Evolutionary conservation across 2,329 filamentous ascomycete genomes (phyloP).

Genomic region (Aureobasidium zeae): DNA sequence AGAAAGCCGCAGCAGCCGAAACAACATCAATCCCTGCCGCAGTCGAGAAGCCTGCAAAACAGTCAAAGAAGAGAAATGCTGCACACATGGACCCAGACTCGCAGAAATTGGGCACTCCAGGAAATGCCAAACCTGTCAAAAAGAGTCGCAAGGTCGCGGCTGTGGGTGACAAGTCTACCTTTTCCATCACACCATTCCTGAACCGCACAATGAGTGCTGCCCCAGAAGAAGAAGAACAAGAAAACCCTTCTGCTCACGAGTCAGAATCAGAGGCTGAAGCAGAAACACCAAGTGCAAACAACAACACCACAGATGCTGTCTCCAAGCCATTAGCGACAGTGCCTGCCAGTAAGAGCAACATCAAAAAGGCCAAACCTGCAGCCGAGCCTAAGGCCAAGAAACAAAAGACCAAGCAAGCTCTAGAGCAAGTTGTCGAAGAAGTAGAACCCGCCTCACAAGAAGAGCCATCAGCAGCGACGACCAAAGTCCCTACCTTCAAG

Average conservation of each 20-base stretch:
- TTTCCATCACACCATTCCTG: constrained; percentile 90
- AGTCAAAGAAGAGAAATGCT: constrained; percentile 34
- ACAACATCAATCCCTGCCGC: constrained; percentile 24
- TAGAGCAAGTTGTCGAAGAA: constrained; percentile 37
- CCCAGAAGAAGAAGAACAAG: constrained; percentile 27
- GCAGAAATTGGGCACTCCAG: constrained; percentile 41
- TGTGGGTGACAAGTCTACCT: constrained; percentile 77
- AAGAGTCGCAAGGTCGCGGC: constrained; percentile 45
- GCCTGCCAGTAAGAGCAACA: constrained; percentile 37
- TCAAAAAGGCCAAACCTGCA: constrained; percentile 30
- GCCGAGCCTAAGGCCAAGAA: constrained; percentile 31
- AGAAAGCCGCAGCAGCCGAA: constrained; percentile 28
- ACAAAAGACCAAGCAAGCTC: constrained; percentile 28
- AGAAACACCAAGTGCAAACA: constrained; percentile 24
- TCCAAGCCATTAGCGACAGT: constrained; percentile 36
- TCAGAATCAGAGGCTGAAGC: constrained; percentile 20
- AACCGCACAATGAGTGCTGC: constrained; percentile 59
- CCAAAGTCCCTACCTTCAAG: constrained; percentile 24
- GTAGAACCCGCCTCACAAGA: constrained; percentile 27
- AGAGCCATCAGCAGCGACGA: constrained; percentile 24
- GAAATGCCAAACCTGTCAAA: constrained; percentile 38
- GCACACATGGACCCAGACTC: constrained; percentile 39
- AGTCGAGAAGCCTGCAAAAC: constrained; percentile 28
- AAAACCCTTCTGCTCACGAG: constrained; percentile 4
- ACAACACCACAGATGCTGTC: constrained; percentile 18